Percentiles rank a stretch among this genome's conserved stretches.
Conservation (phyloP, 305 asterid genomes). For the Fraxinus paxiana region DNA sequence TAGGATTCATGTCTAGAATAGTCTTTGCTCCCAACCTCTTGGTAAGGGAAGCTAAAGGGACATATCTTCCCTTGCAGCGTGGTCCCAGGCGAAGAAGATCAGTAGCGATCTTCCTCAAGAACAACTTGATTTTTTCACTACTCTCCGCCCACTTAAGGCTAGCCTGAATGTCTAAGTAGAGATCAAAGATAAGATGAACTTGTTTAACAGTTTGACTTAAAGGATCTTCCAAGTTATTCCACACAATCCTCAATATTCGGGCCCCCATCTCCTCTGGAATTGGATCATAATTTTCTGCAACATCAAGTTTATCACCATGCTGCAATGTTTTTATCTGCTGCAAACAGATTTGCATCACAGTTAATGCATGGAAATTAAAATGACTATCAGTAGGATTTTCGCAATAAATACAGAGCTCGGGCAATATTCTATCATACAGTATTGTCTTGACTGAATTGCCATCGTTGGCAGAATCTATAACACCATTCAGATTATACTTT, state of each 20-base stretch:
- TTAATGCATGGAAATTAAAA: slow-evolving; percentile 82
- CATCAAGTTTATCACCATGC: slow-evolving; percentile 34
- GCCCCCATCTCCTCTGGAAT: slow-evolving; percentile 70
- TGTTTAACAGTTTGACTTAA: slow-evolving; percentile 94
- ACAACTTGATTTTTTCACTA: slow-evolving; percentile 53
- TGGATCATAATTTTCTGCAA: slow-evolving; percentile 42
- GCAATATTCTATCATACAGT: slow-evolving; percentile 83
- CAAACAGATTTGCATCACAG: slow-evolving; percentile 92
- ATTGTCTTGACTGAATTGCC: slow-evolving; percentile 47
- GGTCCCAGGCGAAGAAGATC: slow-evolving; percentile 81
- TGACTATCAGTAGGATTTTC: slow-evolving; percentile 89
- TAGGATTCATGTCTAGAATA: slow-evolving; percentile 61
- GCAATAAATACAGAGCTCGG: slow-evolving; percentile 69
- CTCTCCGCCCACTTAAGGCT: slow-evolving; percentile 60
- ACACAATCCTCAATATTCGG: slow-evolving; percentile 68
- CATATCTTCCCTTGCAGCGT: slow-evolving; percentile 91
- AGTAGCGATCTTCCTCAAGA: slow-evolving; percentile 63
- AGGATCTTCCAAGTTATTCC: slow-evolving; percentile 98
- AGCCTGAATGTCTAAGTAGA: slow-evolving; percentile 73
- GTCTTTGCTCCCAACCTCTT: slow-evolving; percentile 79
- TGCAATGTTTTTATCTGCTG: slow-evolving; percentile 88
- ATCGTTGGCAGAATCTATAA: slow-evolving; percentile 25
- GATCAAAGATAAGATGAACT: slow-evolving; percentile 89
- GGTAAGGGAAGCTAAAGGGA: slow-evolving; percentile 80
- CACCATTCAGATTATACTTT: slow-evolving; percentile 27